Evolutionary conservation across 176 grass and related monocot genomes (phyloP).

Genomic region (Musa itinerans): DNA sequence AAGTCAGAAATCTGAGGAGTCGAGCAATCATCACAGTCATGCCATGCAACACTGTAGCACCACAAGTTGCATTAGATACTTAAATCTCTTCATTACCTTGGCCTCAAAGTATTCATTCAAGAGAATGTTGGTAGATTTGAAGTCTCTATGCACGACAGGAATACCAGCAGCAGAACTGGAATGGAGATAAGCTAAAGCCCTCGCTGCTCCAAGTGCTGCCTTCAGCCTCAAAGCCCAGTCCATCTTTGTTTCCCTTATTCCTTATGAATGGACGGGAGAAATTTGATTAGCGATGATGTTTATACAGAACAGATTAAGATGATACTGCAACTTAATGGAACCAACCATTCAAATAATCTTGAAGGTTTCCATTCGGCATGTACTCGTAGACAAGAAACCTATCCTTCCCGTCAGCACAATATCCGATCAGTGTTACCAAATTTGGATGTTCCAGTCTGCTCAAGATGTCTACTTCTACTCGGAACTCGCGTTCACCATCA

Average conservation of each 20-base stretch:
- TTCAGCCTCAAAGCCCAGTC: constrained; percentile 67
- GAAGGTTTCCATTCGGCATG: constrained; percentile 92
- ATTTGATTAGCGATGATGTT: neutral
- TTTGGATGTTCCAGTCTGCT: constrained; percentile 91
- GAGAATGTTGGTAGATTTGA: constrained; percentile 98
- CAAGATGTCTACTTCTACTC: constrained; percentile 94
- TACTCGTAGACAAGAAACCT: constrained; percentile 92
- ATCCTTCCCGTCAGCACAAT: constrained; percentile 93
- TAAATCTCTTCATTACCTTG: constrained; percentile 43
- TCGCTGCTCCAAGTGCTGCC: constrained; percentile 81
- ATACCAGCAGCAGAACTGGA: constrained; percentile 69
- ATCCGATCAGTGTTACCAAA: constrained; percentile 78
- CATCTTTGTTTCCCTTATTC: constrained; percentile 63
- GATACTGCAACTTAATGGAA: neutral
- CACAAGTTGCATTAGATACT: neutral
- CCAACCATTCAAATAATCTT: constrained; percentile 63
- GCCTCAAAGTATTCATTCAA: constrained; percentile 61
- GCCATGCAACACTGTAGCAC: neutral
- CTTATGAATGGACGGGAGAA: neutral
- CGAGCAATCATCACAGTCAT: constrained; percentile 4
- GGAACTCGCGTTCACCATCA: constrained; percentile 88
- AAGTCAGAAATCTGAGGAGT: constrained; percentile 78
- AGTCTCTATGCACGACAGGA: constrained; percentile 91
- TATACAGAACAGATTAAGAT: neutral
- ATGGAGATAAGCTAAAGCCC: constrained; percentile 81